A percentile compares a stretch with the other conserved stretches of the same genome.
These are phyloP conservation scores for Mortierella antarctica DNA, from an alignment of 192 early-diverging fungal species.

Conservation along the genomic window DNA sequence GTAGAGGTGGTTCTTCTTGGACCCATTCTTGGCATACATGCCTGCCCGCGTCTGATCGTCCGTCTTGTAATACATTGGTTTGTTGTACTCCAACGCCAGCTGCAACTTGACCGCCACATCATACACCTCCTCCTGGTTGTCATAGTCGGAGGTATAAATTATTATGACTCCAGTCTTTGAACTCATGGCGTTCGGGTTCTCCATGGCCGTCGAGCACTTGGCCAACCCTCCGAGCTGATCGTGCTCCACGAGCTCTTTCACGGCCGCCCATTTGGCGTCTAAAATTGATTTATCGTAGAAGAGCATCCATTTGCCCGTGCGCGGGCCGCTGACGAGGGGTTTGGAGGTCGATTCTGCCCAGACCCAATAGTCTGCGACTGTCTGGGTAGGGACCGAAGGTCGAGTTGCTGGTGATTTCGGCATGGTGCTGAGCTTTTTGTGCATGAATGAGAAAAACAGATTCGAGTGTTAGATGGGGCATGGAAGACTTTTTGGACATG, in stretches of 20 bases:
- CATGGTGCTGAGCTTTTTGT: neutral
- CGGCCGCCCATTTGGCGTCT: conserved; percentile 29
- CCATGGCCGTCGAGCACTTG: conserved; percentile 37
- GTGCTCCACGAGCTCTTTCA: conserved; percentile 19
- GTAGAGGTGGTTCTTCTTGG: conserved; percentile 24
- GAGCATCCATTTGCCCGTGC: conserved; percentile 41
- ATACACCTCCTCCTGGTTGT: conserved; percentile 29
- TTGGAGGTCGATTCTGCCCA: conserved; percentile 9
- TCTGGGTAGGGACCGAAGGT: conserved; percentile 15
- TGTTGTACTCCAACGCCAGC: conserved; percentile 18
- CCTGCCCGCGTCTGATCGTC: conserved; percentile 33
- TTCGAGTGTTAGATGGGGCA: no score
- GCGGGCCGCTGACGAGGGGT: neutral
- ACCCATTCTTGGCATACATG: conserved; percentile 18
- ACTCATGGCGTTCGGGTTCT: conserved; percentile 32
- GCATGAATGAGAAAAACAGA: no score
- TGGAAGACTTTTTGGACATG: no score
- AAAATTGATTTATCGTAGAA: conserved; percentile 34
- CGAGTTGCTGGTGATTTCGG: neutral
- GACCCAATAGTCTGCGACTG: conserved; percentile 15
- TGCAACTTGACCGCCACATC: conserved; percentile 12
- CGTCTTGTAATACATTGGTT: conserved; percentile 38
- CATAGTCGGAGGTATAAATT: conserved; percentile 30
- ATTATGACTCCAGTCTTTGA: conserved; percentile 40
- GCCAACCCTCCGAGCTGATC: conserved; percentile 16